These are phyloP conservation scores for Sporothrix variecibatus DNA, from an alignment of 2,329 filamentous ascomycete species.

Conservation along the genomic window DNA sequence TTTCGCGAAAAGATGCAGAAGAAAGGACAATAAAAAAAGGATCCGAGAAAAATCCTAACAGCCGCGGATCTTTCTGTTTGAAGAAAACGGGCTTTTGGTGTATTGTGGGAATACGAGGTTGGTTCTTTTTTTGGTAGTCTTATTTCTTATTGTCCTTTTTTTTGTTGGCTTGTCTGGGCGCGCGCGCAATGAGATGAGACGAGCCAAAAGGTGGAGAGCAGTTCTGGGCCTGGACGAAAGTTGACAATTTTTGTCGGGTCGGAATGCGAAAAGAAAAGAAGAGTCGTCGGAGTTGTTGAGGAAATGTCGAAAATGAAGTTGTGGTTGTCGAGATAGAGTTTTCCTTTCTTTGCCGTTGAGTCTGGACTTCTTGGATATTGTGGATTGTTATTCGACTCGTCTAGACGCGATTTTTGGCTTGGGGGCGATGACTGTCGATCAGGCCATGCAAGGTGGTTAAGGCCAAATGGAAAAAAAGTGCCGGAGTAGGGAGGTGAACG, in stretches of 20 bases:
- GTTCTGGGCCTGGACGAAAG: no score
- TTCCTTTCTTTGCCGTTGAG: neutral
- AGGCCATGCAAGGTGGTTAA: no score
- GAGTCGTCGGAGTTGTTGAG: neutral
- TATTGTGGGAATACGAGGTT: conserved; percentile 7
- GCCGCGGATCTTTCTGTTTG: neutral
- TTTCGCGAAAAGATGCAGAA: neutral
- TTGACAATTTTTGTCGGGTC: no score
- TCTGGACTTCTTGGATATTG: neutral
- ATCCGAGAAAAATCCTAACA: neutral
- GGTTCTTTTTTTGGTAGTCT: neutral
- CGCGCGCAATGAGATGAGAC: neutral
- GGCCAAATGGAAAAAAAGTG: conserved; percentile 7
- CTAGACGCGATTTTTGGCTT: no score
- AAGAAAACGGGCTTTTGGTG: neutral
- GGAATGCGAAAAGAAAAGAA: neutral
- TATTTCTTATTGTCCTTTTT: neutral
- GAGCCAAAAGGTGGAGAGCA: neutral
- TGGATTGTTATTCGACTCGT: neutral
- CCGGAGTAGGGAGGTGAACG: neutral
- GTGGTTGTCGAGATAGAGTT: neutral
- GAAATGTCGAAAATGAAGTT: neutral
- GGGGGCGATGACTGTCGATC: no score
- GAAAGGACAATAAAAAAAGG: neutral
- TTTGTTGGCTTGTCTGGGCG: neutral